Conservation (phyloP, 2,329 filamentous ascomycete species). For the Xylariaceae sp. region DNA sequence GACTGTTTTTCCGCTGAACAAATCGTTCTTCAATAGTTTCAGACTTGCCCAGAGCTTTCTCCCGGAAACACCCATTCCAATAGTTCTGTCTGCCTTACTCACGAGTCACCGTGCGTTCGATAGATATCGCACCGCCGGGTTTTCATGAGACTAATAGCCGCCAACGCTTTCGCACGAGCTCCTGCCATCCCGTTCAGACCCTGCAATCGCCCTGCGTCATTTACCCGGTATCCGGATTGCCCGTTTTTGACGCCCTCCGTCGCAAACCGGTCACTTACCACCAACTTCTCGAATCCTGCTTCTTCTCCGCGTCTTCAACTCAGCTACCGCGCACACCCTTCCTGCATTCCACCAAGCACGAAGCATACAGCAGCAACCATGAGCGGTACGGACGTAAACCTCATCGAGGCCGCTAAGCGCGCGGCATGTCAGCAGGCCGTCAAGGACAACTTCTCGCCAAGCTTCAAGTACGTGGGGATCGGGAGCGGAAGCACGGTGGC, state of each 20-base stretch:
- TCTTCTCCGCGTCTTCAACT: not conserved
- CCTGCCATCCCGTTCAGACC: not conserved
- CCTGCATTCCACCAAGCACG: not conserved
- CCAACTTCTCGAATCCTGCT: not conserved
- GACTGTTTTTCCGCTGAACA: not conserved
- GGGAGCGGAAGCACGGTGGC: constrained; percentile 78
- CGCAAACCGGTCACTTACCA: not conserved
- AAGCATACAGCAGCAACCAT: constrained; percentile 15
- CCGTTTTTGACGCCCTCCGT: not conserved
- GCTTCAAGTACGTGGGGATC: constrained; percentile 80
- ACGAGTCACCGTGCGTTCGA: not conserved
- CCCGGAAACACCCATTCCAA: too few relatives aligned
- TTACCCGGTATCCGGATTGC: constrained; percentile 4
- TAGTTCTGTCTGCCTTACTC: too few relatives aligned
- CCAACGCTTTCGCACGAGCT: not conserved
- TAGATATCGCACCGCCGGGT: not conserved
- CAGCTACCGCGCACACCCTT: not conserved
- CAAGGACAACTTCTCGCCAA: constrained; percentile 64
- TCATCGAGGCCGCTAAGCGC: constrained; percentile 68
- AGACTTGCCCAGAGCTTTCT: too few relatives aligned
- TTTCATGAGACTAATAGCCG: constrained; percentile 12
- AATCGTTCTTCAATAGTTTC: too few relatives aligned
- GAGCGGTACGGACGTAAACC: constrained; percentile 19
- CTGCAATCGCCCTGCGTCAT: constrained; percentile 9
- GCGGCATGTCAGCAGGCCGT: constrained; percentile 67